Percentiles rank a stretch among this genome's conserved stretches.
Evolutionary conservation across 2,329 filamentous ascomycete species (phyloP).

Genomic region (Aspergillus ustus): DNA sequence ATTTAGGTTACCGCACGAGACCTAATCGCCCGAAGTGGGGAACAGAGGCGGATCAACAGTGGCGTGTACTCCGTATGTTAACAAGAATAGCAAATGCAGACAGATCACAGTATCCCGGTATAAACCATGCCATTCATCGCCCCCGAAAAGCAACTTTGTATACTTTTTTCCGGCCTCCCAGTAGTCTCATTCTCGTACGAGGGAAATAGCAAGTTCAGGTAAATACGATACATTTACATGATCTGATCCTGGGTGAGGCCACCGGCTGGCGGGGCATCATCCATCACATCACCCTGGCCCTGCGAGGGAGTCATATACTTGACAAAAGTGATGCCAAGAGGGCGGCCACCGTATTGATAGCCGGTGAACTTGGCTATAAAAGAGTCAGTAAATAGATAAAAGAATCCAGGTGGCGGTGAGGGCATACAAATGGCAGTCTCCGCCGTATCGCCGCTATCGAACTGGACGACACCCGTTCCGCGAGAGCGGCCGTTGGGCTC

Average conservation of each 20-base stretch:
- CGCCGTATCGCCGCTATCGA: constrained; percentile 79
- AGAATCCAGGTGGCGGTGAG: not conserved
- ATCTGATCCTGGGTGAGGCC: constrained; percentile 97
- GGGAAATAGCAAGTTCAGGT: constrained; percentile 13
- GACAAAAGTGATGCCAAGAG: constrained; percentile 89
- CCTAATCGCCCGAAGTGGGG: constrained; percentile 14
- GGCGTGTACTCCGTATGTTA: constrained; percentile 9
- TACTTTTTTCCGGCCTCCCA: constrained; percentile 19
- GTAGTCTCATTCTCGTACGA: not conserved
- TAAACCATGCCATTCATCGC: constrained; percentile 1
- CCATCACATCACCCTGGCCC: constrained; percentile 72
- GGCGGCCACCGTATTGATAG: constrained; percentile 95
- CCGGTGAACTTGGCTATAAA: constrained; percentile 86
- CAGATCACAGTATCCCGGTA: constrained; percentile 2
- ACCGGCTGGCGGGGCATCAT: constrained; percentile 70
- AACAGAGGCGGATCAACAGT: constrained; percentile 7
- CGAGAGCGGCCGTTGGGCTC: constrained; percentile 94
- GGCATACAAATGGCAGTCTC: constrained; percentile 80
- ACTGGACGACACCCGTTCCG: constrained; percentile 95
- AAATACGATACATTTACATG: constrained; percentile 65
- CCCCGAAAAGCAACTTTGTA: constrained; percentile 16
- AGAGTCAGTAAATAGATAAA: constrained; percentile 13
- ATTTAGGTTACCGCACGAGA: constrained; percentile 17
- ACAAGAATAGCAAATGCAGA: constrained; percentile 10
- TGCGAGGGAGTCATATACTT: constrained; percentile 79